Conservation (phyloP, 129 eudicot genomes). For the Centaurea solstitialis region DNA sequence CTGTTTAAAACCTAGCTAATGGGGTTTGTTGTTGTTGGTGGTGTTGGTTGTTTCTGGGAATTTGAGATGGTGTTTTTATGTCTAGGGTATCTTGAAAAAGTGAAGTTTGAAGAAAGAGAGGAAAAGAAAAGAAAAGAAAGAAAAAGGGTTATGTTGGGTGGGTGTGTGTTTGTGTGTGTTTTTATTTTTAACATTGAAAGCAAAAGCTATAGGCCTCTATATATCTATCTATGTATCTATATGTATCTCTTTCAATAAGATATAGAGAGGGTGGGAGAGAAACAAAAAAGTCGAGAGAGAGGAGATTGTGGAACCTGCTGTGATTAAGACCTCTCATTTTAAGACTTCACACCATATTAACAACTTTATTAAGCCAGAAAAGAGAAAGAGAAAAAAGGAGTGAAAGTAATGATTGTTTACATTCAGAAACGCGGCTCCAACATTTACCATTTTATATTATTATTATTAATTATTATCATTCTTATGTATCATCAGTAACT, state of each 20-base stretch:
- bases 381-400: conserved; percentile 15
- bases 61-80: conserved; percentile 15
- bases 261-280: not conserved
- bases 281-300: conserved; percentile 46
- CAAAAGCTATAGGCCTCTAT: conserved; percentile 16
- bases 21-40: conserved; percentile 18
- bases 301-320: conserved; percentile 72
- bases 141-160: not conserved
- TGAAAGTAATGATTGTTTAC: conserved; percentile 45
- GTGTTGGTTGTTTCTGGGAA: conserved; percentile 15
- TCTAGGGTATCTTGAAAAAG: conserved; percentile 36
- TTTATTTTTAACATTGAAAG: conserved; percentile 21
- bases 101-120: conserved; percentile 34
- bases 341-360: conserved; percentile 32
- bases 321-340: conserved; percentile 61
- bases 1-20: not conserved
- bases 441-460: not conserved
- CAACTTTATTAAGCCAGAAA: conserved; percentile 33
- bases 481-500: not conserved
- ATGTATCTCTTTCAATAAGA: not conserved
- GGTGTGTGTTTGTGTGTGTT: not conserved
- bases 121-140: conserved; percentile 23
- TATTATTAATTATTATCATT: not conserved
- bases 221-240: not conserved
- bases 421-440: conserved; percentile 33